Base-by-base conservation (phyloP, 2,329 filamentous ascomycete species). In the Aulographum hederae region DNA sequence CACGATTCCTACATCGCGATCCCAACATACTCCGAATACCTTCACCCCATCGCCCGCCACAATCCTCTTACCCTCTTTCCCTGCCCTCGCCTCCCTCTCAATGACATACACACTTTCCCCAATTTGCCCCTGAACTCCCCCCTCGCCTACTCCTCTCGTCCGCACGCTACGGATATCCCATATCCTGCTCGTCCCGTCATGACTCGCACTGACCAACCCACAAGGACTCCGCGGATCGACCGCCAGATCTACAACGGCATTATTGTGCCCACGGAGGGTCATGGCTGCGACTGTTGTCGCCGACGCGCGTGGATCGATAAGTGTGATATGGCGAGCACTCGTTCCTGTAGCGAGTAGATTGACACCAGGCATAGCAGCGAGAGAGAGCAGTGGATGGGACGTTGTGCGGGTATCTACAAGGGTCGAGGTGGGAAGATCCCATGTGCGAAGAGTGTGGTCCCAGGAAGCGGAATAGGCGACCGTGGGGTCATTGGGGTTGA, bases 381-480 rank as follows among this genome's bases (percentile, higher is more conserved):
- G 63, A 18, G 76, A 84, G 37, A 92, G 68, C 5, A 98, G 67
- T 1, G 84, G 73, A 52, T 93, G 79, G 34, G 80, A 73, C 1
- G 84, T 89, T 1, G 79, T 78, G 34, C 89, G 67, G 3, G 80
- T 81, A 47, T 81, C 80, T 26, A 95, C 82, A 36, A 80, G 69
- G 18, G 64, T 61, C 33, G 70, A 65, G 1, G 86, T 94, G 0
- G 84, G 75, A 29, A 98, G 66, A 58, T 98, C 89, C 58, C 92
- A 78, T 0, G 89, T 95, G 40, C 77, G 76, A 43, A 95, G 62
- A 1, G 79, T 79, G 61, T 93, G 85, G 58, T 98, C 91, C 58
- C 80, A 78, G 13, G 84, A 92, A 15, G 75, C 73, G 1, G 82
- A 86, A 62, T 98, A 95, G 29, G 79, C 86, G 26, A 94, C 81